A percentile compares a stretch with the other conserved stretches of the same genome.
phyloP scores from a whole-genome alignment of 176 grass and related monocot species.

The Aegilops speltoides region DNA sequence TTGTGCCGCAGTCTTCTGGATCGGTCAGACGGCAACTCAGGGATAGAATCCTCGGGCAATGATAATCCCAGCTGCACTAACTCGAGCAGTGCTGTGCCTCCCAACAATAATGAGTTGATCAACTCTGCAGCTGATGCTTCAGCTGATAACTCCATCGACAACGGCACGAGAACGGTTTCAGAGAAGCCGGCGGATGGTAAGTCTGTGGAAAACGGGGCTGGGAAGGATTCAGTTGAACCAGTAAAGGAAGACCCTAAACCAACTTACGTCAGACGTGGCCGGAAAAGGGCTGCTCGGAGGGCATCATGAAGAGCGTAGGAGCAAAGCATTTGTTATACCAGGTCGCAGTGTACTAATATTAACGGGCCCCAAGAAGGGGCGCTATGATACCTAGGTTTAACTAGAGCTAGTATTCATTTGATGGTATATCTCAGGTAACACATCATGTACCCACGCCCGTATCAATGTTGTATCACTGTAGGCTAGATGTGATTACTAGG shows the following conservation, averaged over 20 bases:
- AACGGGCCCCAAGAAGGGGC: conserved; percentile 29
- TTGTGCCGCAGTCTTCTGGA: conserved; percentile 45
- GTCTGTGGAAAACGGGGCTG: conserved; percentile 30
- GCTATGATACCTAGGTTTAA: conserved; percentile 39
- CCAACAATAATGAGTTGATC: neutral
- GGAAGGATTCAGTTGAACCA: conserved; percentile 14
- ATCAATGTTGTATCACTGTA: conserved; percentile 35
- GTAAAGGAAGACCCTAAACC: conserved; percentile 10
- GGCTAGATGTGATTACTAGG: conserved; percentile 41
- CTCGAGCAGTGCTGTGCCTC: conserved; percentile 34
- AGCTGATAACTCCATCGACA: neutral
- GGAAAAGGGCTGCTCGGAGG: conserved; percentile 46
- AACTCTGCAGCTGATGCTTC: neutral
- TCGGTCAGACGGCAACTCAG: conserved; percentile 55
- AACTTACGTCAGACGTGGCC: conserved; percentile 26
- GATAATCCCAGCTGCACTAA: conserved; percentile 57
- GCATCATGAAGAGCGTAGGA: conserved; percentile 38
- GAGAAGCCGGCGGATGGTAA: neutral
- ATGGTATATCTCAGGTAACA: conserved; percentile 12
- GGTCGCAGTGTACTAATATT: conserved; percentile 47
- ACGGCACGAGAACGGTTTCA: neutral
- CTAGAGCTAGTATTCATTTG: conserved; percentile 31
- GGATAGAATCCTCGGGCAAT: conserved; percentile 48
- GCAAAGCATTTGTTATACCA: conserved; percentile 2
- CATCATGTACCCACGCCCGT: conserved; percentile 13